These are phyloP conservation scores for Erodium chrysanthum DNA, from an alignment of 441 rosid species.

Conservation along the genomic window DNA sequence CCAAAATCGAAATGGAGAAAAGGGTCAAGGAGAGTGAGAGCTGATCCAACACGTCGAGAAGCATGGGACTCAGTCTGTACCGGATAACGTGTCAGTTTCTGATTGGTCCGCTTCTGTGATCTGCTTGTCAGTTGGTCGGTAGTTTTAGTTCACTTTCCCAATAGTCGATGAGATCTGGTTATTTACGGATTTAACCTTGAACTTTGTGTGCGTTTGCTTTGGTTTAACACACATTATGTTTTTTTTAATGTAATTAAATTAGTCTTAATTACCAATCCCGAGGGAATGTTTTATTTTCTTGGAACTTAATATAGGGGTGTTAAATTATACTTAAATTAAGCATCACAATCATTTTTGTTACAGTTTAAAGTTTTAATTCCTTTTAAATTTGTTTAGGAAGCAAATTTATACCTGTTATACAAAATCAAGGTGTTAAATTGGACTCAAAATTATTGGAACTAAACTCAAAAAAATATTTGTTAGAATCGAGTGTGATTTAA, in stretches of 20 bases:
- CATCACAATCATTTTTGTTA: too few species aligned
- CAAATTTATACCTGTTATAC: too few species aligned
- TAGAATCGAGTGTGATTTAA: too few species aligned
- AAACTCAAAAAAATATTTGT: too few species aligned
- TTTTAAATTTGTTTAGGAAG: too few species aligned
- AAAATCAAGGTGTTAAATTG: too few species aligned
- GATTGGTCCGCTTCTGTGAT: background rate
- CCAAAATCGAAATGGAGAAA: background rate
- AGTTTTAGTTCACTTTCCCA: background rate
- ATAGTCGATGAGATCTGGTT: background rate
- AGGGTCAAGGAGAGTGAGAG: background rate
- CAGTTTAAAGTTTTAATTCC: too few species aligned
- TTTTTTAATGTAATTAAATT: too few species aligned
- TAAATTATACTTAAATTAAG: too few species aligned
- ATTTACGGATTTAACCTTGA: background rate
- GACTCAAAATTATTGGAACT: too few species aligned
- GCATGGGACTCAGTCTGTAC: background rate
- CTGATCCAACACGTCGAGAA: background rate
- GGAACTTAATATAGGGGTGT: too few species aligned
- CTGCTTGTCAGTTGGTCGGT: background rate
- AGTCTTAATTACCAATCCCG: background rate
- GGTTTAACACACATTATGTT: background rate
- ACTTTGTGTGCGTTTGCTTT: constrained; percentile 1
- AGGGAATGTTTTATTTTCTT: background rate
- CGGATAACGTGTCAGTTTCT: background rate